Conservation (phyloP, 2,329 filamentous ascomycete species). For the Apiospora hydei region DNA sequence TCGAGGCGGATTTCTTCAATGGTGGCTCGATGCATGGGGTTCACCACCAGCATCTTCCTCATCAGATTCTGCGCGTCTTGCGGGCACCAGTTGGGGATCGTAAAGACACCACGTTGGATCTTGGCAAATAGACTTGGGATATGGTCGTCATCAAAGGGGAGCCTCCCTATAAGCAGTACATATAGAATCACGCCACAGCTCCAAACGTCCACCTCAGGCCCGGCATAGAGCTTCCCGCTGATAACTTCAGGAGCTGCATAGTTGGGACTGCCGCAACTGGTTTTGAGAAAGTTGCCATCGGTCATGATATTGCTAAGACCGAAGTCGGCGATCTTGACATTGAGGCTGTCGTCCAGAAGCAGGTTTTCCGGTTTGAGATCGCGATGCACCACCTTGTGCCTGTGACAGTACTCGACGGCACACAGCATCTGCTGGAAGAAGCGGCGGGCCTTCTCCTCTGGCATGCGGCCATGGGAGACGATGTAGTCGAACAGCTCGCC, state of each 20-base stretch:
- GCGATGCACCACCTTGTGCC: constrained; percentile 98
- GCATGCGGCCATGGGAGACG: constrained; percentile 90
- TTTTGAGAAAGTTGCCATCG: constrained; percentile 98
- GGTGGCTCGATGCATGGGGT: constrained; percentile 91
- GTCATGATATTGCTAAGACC: constrained; percentile 99
- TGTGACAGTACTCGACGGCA: constrained; percentile 97
- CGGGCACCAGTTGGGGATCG: constrained; percentile 90
- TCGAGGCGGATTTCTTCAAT: constrained; percentile 93
- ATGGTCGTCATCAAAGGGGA: constrained; percentile 98
- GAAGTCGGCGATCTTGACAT: constrained; percentile 99
- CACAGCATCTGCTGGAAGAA: constrained; percentile 99
- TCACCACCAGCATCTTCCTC: constrained; percentile 92
- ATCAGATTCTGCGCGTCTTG: constrained; percentile 83
- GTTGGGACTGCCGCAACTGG: constrained; percentile 96
- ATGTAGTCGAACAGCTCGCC: constrained; percentile 98
- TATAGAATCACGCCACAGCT: constrained; percentile 93
- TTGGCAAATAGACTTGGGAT: constrained; percentile 98
- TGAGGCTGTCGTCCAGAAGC: constrained; percentile 91
- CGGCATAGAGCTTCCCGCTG: constrained; percentile 95
- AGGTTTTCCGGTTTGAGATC: constrained; percentile 98
- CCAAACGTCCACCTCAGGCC: constrained; percentile 98
- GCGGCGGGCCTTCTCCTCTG: constrained; percentile 89
- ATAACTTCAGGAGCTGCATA: constrained; percentile 98
- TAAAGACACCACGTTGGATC: constrained; percentile 93
- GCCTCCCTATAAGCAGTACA: constrained; percentile 78